Evolutionary conservation across 2,329 filamentous ascomycete species (phyloP), one percentile per base, ranked within the genome.

Genomic region (Exophiala alcalophila): DNA sequence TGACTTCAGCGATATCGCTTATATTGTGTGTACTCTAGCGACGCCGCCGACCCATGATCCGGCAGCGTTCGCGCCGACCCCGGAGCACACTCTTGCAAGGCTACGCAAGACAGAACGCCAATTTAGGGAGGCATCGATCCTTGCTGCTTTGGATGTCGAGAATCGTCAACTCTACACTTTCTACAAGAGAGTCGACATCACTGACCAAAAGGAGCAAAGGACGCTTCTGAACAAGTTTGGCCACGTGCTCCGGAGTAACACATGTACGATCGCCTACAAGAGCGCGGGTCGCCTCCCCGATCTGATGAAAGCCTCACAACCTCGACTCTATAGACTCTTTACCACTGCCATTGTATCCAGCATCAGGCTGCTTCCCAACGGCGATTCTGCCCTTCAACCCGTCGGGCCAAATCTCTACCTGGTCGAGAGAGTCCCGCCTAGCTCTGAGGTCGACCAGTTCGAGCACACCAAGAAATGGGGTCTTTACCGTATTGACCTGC

Each of bases 121-220:
- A 25, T 55, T 57, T 27, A 46, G 53, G 18, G 47, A 57, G 24
- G 53, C 51, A 10, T 50, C 48, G 5, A 57, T 57, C 31, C 47
- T 57, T 24, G 51, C 49, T 20, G 40, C 44, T 5, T 42, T 54
- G 15, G 54, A 57, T 43, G 31, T 39, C 11, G 50, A 52, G 14
- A 38, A 41, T 28, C 44, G 43, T 18, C 52, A 57, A 34, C 44
- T 57, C 11, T 55, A 52, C 28, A 57, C 54, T 14, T 57, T 57
- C 33, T 57, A 57, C 40, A 57, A 55, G 28, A 57, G 54, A 31
- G 46, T 54, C 18, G 54, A 57, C 19, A 51, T 57, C 23, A 40
- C 53, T 27, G 47, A 47, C 23, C 42, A 42, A 3, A 54, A 48
- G 27, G 54, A 57, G 18, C 52, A 55, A 30, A 53, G 50, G 34